These are phyloP conservation scores for Dryas drummondii DNA, from an alignment of 306 rosid species.

Conservation along the genomic window DNA sequence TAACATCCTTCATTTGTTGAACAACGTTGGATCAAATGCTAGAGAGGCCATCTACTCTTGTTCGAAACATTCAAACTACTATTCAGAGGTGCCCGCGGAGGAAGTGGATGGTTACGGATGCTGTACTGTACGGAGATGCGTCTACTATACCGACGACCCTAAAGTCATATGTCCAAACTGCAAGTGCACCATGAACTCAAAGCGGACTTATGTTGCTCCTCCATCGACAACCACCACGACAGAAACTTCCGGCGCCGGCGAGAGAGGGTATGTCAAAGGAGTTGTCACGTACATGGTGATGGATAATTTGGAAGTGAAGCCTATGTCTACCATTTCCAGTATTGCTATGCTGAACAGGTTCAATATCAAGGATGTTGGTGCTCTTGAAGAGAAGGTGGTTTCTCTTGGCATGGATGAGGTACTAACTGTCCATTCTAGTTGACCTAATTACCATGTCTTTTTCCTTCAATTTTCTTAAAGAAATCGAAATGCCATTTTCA, in stretches of 20 bases:
- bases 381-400: constrained; percentile 18
- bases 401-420: constrained; percentile 12
- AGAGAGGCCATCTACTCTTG: background rate
- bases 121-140: background rate
- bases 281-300: constrained; percentile 21
- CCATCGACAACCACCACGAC: background rate
- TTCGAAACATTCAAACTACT: background rate
- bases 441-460: too few species aligned
- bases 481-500: too few species aligned
- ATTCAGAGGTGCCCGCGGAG: too few species aligned
- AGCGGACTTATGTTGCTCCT: background rate
- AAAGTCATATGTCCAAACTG: background rate
- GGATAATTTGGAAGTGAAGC: constrained; percentile 29
- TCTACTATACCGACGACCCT: background rate
- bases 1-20: background rate
- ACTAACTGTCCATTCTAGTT: too few species aligned
- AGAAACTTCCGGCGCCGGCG: background rate
- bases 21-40: background rate
- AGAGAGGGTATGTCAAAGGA: constrained; percentile 17
- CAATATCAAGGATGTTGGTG: constrained; percentile 2
- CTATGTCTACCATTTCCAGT: constrained; percentile 4
- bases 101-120: too few species aligned
- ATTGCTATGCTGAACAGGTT: background rate
- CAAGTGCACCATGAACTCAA: accelerated
- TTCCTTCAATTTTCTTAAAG: too few species aligned